Evolutionary conservation across 352 stramenopile species (phyloP).

Genomic region (Phytophthora crassamura): DNA sequence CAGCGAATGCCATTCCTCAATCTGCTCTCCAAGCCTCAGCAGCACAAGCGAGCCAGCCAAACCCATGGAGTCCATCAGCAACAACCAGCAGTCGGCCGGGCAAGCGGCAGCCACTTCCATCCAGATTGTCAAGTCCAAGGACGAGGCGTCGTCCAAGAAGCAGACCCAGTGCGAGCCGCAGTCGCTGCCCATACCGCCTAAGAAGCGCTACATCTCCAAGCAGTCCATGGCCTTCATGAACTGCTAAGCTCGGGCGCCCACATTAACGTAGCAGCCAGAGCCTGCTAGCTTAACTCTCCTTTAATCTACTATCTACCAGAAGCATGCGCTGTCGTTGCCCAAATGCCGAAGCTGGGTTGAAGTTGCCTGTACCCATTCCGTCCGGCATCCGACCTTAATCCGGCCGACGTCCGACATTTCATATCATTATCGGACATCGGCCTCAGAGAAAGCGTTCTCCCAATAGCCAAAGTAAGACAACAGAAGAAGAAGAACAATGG

Average conservation of each 20-base stretch:
- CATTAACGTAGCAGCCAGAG: too few species aligned
- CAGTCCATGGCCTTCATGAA: slow-evolving; percentile 23
- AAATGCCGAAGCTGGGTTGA: too few species aligned
- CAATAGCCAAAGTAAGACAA: too few species aligned
- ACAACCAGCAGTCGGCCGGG: slow-evolving; percentile 6
- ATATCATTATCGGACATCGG: too few species aligned
- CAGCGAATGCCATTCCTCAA: slow-evolving; percentile 2
- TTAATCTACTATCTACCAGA: too few species aligned
- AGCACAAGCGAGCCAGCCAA: neutral
- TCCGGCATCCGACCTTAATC: too few species aligned
- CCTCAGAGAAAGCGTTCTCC: too few species aligned
- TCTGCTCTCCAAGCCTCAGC: slow-evolving; percentile 8
- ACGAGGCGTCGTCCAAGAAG: slow-evolving; percentile 4
- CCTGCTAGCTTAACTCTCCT: too few species aligned
- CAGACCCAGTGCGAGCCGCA: neutral
- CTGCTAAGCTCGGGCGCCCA: neutral
- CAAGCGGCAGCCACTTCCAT: slow-evolving; percentile 1
- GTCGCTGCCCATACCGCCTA: slow-evolving; percentile 11
- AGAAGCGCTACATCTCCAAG: slow-evolving; percentile 28
- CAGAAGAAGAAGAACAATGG: neutral
- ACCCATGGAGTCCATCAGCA: slow-evolving; percentile 1
- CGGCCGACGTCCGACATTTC: too few species aligned
- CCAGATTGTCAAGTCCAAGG: slow-evolving; percentile 5
- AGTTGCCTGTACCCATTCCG: too few species aligned
- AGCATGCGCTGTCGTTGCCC: too few species aligned